Evolutionary conservation across 2,329 filamentous ascomycete species (phyloP), one percentile per base, ranked within the genome.

Genomic region (Penicillium sp.): DNA sequence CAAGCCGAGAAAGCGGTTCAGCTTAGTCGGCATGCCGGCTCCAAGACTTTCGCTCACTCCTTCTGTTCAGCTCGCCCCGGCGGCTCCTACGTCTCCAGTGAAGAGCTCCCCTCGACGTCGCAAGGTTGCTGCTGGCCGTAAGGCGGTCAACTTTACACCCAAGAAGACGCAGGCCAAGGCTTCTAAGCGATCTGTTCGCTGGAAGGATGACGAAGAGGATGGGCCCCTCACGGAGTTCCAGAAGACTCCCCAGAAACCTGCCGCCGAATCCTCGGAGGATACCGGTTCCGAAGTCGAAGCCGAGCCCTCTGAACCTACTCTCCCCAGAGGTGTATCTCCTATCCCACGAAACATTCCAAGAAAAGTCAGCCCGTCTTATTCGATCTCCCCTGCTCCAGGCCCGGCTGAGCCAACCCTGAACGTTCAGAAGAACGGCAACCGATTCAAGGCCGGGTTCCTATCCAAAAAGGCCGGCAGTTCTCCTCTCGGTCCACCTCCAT

Each of bases 371-470:
- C 73, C 77, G 35, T 76, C 74, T 4, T 75, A 78, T 33, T 82
- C 84, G 59, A 85, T 84, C 9, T 87, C 88, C 35, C 87, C 83
- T 47, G 82, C 84, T 72, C 88, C 78, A 64, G 83, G 77, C 70
- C 85, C 74, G 74, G 87, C 84, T 35, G 81, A 86, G 56, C 79
- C 86, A 0, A 88, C 87, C 2, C 79, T 89, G 38, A 85, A 89
- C 45, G 75, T 88, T 38, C 86, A 85, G 63, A 84, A 83, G 70
- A 91, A 91, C 70, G 86, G 86, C 55, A 91, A 86, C 78, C 87
- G 94, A 47, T 98, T 98, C 80, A 91, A 96, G 70, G 86, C 93
- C 2, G 94, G 94, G 5, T 97, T 97, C 76, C 80, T 98, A 26
- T 88, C 91, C 0, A 90, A 89, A 75, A 88, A 80, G 86, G 85